phyloP scores from a whole-genome alignment of 1,284 basidiomycete genomes.

The Volvariella volvacea region DNA sequence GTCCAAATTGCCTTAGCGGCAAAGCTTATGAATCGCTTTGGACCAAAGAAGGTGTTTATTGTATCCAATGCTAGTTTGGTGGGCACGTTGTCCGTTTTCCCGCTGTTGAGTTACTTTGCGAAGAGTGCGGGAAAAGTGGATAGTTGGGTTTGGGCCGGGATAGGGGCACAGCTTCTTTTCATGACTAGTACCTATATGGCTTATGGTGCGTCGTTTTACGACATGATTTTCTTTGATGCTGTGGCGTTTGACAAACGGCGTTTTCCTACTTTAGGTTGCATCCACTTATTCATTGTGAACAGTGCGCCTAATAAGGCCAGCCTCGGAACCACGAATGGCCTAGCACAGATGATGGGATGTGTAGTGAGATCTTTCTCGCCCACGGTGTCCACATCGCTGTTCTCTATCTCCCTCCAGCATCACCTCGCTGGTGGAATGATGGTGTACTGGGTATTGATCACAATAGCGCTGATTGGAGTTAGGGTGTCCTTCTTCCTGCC shows the following conservation, averaged over 20 bases:
- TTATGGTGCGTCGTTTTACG: neutral
- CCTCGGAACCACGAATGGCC: slow-evolving; percentile 45
- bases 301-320: slow-evolving; percentile 24
- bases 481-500: slow-evolving; percentile 17
- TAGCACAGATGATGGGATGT: slow-evolving; percentile 46
- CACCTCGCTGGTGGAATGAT: slow-evolving; percentile 22
- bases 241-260: neutral
- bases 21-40: slow-evolving; percentile 18
- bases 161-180: slow-evolving; percentile 21
- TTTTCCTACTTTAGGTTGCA: slow-evolving; percentile 19
- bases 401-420: slow-evolving; percentile 24
- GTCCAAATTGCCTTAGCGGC: slow-evolving; percentile 23
- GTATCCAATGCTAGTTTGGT: slow-evolving; percentile 16
- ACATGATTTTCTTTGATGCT: neutral
- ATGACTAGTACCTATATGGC: neutral
- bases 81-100: slow-evolving; percentile 18
- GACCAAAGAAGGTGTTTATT: slow-evolving; percentile 17
- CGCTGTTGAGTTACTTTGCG: slow-evolving; percentile 21
- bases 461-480: slow-evolving; percentile 16
- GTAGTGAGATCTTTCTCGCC: slow-evolving; percentile 45
- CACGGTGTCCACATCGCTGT: slow-evolving; percentile 26
- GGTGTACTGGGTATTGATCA: slow-evolving; percentile 24
- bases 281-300: slow-evolving; percentile 26
- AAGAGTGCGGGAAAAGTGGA: slow-evolving; percentile 20
- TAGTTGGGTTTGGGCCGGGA: slow-evolving; percentile 18